Base-by-base conservation (phyloP, 179 eudicot species). In the Beta macrorhiza region DNA sequence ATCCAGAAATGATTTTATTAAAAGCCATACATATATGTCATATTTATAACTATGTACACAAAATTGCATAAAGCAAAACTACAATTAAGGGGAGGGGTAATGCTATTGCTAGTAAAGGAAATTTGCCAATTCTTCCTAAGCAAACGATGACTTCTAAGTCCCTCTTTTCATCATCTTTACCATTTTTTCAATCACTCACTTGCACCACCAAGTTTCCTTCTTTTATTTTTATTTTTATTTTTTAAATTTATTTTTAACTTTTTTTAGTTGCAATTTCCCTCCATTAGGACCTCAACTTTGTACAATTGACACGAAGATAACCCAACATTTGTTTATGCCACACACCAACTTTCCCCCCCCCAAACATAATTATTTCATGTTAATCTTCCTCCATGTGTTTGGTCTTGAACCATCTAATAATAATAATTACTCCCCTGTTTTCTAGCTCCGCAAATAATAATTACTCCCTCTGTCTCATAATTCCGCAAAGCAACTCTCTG, bases 401-500 rank as follows among this genome's bases (percentile, higher is more conserved):
- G 61, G 0, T 51, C 59, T 13, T 52, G n/a, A 72, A 52, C 44
- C 59, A 52, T 5, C 76, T 32, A 53, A 49, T 73, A 49, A 69
- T 69, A 15, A 5, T 61, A 19, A 63, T 63, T 13, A 63, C 42
- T 37, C 42, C 42, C 42, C 42, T 37, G 42, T 37, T 3, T 2
- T 37, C 3, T 37, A 37, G 42, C 42, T 37, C 42, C 42, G 42
- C 42, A 4, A 37, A 2, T 37, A 37, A 37, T 37, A 37, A 37
- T 37, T 37, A 37, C 42, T 37, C 12, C 64, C 57, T 11, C 3
- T 19, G 37, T 6, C 52, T 84, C 37, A 69, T 1, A 82, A 49
- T 49, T 82, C 79, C n/a, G 87, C 84, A 17, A 81, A 84, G 56
- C 87, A 84, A 58, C 87, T 84, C 77, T 82, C 87, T 20, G 87